Base-by-base conservation (phyloP, 2,329 filamentous ascomycete species). In the Penicillium verrucosum region DNA sequence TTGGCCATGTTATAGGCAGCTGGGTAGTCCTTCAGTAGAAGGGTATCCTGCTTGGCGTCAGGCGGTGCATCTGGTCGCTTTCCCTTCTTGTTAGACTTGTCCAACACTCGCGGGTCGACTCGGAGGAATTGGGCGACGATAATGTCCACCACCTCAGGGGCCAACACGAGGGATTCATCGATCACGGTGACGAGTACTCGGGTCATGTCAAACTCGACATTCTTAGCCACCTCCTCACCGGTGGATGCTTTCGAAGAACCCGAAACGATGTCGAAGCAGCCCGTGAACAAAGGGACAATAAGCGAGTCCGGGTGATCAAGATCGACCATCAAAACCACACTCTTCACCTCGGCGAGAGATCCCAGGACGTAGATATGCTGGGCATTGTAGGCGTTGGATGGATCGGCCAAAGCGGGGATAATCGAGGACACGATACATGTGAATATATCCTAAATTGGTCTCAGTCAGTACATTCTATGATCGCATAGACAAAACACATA, bases 1-100 rank as follows among this genome's bases (percentile, higher is more conserved):
- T 95, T 96, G 23, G 94, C 93, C 89, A 97, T 96, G 70, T 94
- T 89, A 77, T 99, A 99, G 1, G 94, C 92, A 16, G 92, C 86
- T 1, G 94, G 93, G 54, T 95, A 89, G 60, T 94, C 89, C 69
- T 95, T 96, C 51, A 90, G 79, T n/a, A 90, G 79, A 18, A 96
- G 81, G 0, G 89, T 96, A 1, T 87, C 89, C 70, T 96, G 92
- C 67, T 86, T 91, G 41, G 85, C 85, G 68, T 92, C 89, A 10
- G 86, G 70, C 32, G 85, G 81, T 21, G 76, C 67, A 64, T 82
- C 75, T 54, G 79, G 75, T 60, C 79, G 75, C 49, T 75, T 78
- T 67, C 85, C 87, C 62, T 80, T 82, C 68, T 83, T 87, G 59
- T 79, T 81, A 42, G 86, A 79, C 57, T 67, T 65, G 49, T 68